Evolutionary conservation across 164 flowering plant species (phyloP), one percentile per base, ranked within the genome.

Genomic region (grape (Vitis vinifera)): DNA sequence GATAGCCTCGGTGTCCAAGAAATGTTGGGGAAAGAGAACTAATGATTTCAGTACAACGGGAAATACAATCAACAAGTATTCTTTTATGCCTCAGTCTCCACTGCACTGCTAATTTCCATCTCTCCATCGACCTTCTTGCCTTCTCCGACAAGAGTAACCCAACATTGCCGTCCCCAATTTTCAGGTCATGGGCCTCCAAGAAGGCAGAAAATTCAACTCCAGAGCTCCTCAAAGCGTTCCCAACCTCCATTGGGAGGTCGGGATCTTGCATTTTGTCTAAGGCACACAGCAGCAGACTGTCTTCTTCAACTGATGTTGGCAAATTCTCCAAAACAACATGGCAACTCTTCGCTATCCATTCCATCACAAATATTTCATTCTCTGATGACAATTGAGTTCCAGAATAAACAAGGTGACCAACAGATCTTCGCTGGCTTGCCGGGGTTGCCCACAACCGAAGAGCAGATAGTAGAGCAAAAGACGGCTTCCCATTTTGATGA

Each of bases 1-100:
- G 44, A 4, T 37, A 37, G 44, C 44, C 44, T 37, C 7, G 0
- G 44, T 37, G 44, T 2, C 44, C 44, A 37, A 37, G 44, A 37
- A 3, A 6, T 37, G 27, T 23, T 23, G 27, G 27, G 27, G 27
- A 23, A 23, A 37, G 44, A 37, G 44, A 37, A 37, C 44, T 37
- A 37, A 37, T 37, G 44, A 4, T 37, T 37, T 72, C 76, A 53
- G 57, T 69, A 75, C 97, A 94, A 80, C 77, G 76, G 17, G 78
- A 74, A 49, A 91, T 78, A 75, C 97, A 88, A 64, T 79, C 79
- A 59, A 63, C 57, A 68, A 95, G 82, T 7, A 69, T 86, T 70
- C 68, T 83, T 80, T 95, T 95, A 71, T 90, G 89, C 74, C 78
- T 74, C 27, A 85, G 74, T 78, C 99, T 95, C 99, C 99, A 95